Base-by-base conservation (phyloP, 2,329 filamentous ascomycete species). In the Penicillium sp. region DNA sequence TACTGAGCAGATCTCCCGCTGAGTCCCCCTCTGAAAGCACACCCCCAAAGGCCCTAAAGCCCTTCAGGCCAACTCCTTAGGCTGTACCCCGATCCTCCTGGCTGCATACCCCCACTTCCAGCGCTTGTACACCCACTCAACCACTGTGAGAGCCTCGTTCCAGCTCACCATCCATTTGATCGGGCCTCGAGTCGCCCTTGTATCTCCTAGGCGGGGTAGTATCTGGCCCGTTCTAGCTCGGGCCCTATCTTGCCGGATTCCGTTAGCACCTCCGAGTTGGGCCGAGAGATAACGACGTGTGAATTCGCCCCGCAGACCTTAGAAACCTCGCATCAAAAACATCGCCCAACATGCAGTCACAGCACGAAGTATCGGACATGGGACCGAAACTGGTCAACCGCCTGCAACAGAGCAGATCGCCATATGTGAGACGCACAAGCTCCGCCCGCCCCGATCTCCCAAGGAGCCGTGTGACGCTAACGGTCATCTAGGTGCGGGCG, bases 351-450 rank as follows among this genome's bases (percentile, higher is more conserved):
- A 69, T 71, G 60, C 73, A 71, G 58, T 60, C 68, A 50, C 68
- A 70, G 35, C 66, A 71, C 33, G 64, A 65, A 37, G 60, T 57
- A n/a, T 53, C 65, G 6, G 71, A 66, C 5, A 50, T 59, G 24
- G 65, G 64, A 33, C 66, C 67, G 13, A 73, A 73, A 60, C 75
- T 87, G 59, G 74, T 74, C 37, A 89, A 89, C 70, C 80, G 83
- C 63, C 81, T 87, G 56, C 77, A 73, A 52, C 82, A 87, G 70
- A 88, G 85, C 73, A 82, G 83, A 68, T 89, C 86, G 66, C 87
- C 87, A 56, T 90, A 90, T 78, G 87, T 89, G 71, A 77, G 81
- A 31, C 40, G 73, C 37, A 35, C 33, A 24, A 14, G n/a, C 11
- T 54, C n/a, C 39, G 22, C 13, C 37, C 33, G 49, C 36, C 33